Conservation (phyloP, 1,284 basidiomycete species). For the Schizophyllum commune region DNA sequence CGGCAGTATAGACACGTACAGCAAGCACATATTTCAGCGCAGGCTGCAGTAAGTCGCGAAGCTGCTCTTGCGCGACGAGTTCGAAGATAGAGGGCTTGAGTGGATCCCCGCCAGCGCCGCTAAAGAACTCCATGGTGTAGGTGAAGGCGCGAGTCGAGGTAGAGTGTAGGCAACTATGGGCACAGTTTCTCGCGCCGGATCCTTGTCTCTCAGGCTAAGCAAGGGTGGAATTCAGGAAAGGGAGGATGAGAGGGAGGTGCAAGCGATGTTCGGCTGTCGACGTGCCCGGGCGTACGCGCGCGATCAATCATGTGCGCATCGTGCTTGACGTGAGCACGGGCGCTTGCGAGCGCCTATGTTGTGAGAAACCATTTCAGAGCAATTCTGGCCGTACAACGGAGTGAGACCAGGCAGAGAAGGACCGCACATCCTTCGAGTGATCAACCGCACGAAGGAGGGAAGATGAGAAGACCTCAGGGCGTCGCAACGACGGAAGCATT, state of each 20-base stretch:
- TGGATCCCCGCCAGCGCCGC: conserved; percentile 62
- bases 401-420: too few species aligned
- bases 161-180: conserved; percentile 1
- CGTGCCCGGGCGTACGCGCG: not conserved
- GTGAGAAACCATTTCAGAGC: too few species aligned
- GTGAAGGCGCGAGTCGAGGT: conserved; percentile 11
- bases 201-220: not conserved
- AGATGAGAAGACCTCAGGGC: not conserved
- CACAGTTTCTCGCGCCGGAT: too few species aligned
- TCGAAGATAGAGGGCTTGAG: conserved; percentile 92
- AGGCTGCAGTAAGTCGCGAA: conserved; percentile 88
- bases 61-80: conserved; percentile 91
- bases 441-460: too few species aligned
- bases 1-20: conserved; percentile 36
- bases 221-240: too few species aligned
- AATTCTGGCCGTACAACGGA: too few species aligned
- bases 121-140: conserved; percentile 70
- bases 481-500: not conserved
- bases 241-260: not conserved
- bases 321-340: not conserved
- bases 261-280: not conserved
- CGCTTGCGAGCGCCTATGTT: not conserved
- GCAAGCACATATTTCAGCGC: conserved; percentile 93
- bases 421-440: too few species aligned
- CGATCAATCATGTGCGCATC: not conserved